Evolutionary conservation across 116 monocot genomes (phyloP), one percentile per base, ranked within the genome.

Genomic region (Posidonia oceanica): DNA sequence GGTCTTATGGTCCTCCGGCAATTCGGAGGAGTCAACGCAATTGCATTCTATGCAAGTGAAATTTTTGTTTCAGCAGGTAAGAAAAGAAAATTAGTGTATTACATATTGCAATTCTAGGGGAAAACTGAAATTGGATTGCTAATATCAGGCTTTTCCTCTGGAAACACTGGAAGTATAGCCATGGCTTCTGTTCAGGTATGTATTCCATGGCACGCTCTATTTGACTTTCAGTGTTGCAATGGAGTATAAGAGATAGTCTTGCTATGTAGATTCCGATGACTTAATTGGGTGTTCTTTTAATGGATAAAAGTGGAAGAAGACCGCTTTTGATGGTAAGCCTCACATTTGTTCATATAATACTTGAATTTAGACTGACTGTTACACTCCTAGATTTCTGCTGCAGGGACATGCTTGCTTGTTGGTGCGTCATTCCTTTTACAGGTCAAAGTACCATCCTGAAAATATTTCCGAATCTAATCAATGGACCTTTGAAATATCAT

Each of bases 231-330:
- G 29, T 29, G 29, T 29, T 29, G 29, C 29, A 29, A 29, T 29
- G 29, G 29, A 29, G 29, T 29, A 29, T 29, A 29, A 29, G 29
- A 29, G 29, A 29, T 0, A 29, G 29, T 29, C 29, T 29, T 29
- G 29, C 29, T 29, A 29, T 80, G 40, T 69, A 83, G 83, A 53
- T 83, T 57, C 88, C 83, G 51, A 80, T 88, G 78, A 82, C 80
- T 21, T 71, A 61, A 65, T 55, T 88, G 48, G 85, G 88, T 13
- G 83, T 74, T 12, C 53, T 88, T 55, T 74, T 88, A 63, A 80
- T 85, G 80, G 85, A 88, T 68, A 83, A 60, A 71, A 68, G 75
- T 78, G 88, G 88, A 60, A 82, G 88, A 72, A 70, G 83, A 64
- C 85, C 82, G 14, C 83, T 88, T 65, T 63, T 88, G 44, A 68